Conservation (phyloP, 495 filamentous ascomycete species). For the Halenospora varia region DNA sequence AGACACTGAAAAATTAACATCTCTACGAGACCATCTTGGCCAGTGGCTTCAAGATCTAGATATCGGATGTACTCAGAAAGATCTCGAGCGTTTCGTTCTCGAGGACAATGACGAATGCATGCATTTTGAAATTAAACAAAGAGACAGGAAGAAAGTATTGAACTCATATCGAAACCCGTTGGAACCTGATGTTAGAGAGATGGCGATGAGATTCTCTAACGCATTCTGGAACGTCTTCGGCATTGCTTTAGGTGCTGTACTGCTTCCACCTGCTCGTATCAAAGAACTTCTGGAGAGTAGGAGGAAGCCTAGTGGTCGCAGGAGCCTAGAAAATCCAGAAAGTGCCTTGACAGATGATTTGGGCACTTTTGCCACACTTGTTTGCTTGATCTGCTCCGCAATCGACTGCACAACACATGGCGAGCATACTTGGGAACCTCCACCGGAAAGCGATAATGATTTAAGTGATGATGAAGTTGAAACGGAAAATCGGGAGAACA, state of each 20-base stretch:
- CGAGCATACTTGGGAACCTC: constrained; percentile 7
- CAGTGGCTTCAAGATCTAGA: constrained; percentile 17
- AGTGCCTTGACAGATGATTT: constrained; percentile 8
- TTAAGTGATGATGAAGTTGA: neutral
- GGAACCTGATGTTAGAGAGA: neutral
- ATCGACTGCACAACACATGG: constrained; percentile 23
- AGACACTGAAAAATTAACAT: constrained; percentile 7
- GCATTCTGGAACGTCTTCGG: constrained; percentile 17
- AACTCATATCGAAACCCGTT: constrained; percentile 2
- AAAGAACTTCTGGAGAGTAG: constrained; percentile 14
- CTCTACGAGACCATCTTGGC: constrained; percentile 10
- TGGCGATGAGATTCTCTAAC: neutral
- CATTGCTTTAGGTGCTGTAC: constrained; percentile 2
- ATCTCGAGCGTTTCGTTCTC: constrained; percentile 13
- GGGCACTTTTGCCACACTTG: constrained; percentile 16
- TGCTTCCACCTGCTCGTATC: constrained; percentile 14
- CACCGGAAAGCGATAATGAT: constrained; percentile 2
- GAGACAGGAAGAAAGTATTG: neutral
- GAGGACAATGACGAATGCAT: neutral
- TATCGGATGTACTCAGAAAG: constrained; percentile 3
- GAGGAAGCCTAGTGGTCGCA: too few relatives aligned
- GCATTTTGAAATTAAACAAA: neutral
- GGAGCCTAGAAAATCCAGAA: too few relatives aligned
- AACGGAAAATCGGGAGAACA: neutral
- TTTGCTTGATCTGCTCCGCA: constrained; percentile 21